These are phyloP conservation scores for Talaromyces sp. DNA, from an alignment of 2,329 filamentous ascomycete genomes.

Conservation along the genomic window DNA sequence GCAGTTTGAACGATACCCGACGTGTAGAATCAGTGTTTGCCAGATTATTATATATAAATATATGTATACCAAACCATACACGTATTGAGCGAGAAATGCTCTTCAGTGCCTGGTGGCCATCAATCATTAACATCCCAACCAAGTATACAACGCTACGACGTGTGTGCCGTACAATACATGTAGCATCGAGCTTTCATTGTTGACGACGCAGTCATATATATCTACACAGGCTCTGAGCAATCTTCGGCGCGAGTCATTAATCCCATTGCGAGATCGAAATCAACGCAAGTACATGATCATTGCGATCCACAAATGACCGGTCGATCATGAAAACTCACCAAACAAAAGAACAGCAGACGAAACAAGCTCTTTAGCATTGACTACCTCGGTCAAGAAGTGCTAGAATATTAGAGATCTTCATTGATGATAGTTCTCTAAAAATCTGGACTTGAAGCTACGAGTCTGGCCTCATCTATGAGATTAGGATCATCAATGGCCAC, in stretches of 20 bases:
- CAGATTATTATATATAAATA: too few relatives aligned
- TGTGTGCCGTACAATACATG: too few relatives aligned
- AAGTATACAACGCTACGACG: too few relatives aligned
- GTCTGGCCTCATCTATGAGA: not conserved
- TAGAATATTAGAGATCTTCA: not conserved
- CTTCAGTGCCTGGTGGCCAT: too few relatives aligned
- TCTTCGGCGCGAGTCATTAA: not conserved
- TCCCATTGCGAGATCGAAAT: not conserved
- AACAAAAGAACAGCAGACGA: not conserved
- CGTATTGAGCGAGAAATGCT: too few relatives aligned
- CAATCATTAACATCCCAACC: too few relatives aligned
- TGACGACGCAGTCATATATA: too few relatives aligned
- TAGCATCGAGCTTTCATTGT: too few relatives aligned
- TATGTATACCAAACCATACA: too few relatives aligned
- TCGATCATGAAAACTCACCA: not conserved
- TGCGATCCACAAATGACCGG: not conserved
- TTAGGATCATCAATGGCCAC: constrained; percentile 1
- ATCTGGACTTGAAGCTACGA: not conserved
- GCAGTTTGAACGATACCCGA: too few relatives aligned
- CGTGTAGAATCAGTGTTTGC: too few relatives aligned
- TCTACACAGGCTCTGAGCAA: too few relatives aligned
- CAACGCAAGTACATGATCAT: not conserved
- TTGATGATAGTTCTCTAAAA: not conserved
- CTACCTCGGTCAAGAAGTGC: not conserved
- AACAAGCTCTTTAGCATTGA: constrained; percentile 11